Evolutionary conservation across 176 grass and related monocot genomes (phyloP).

Genomic region (Dendrocalamus sinicus): DNA sequence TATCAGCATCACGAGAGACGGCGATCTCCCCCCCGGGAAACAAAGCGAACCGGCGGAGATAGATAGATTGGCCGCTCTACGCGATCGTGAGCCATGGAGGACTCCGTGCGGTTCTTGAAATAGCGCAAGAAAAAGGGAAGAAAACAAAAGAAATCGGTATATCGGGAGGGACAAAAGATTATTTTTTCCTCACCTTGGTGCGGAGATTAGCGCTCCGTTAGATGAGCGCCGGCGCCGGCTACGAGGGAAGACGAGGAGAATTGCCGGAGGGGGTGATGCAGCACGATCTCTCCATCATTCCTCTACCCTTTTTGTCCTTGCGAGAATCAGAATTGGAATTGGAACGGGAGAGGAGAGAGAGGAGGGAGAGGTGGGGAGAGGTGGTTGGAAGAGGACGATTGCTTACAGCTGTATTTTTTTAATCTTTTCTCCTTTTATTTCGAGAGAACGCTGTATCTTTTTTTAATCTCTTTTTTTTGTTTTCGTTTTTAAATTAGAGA

Average conservation of each 20-base stretch:
- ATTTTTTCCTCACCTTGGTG: neutral
- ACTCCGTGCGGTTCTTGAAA: neutral
- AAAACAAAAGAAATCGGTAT: neutral
- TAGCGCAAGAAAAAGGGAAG: neutral
- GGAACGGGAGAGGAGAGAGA: neutral
- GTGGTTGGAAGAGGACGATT: too few species aligned
- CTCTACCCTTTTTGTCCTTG: neutral
- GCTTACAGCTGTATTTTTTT: too few species aligned
- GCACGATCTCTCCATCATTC: neutral
- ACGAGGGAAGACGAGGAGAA: neutral
- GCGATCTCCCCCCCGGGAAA: too few species aligned
- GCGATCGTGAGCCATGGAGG: neutral
- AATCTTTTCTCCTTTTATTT: too few species aligned
- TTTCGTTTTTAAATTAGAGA: too few species aligned
- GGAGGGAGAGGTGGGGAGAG: neutral
- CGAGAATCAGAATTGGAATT: constrained; percentile 14
- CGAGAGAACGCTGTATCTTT: too few species aligned
- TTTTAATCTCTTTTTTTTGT: too few species aligned
- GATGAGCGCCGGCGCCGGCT: neutral
- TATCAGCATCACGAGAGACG: too few species aligned
- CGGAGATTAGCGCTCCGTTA: neutral
- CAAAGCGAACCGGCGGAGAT: neutral
- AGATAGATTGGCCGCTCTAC: neutral
- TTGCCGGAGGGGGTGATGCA: neutral
- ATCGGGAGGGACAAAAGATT: neutral